phyloP scores from a whole-genome alignment of 2,329 filamentous ascomycete genomes.

The Aspergillus sp. region DNA sequence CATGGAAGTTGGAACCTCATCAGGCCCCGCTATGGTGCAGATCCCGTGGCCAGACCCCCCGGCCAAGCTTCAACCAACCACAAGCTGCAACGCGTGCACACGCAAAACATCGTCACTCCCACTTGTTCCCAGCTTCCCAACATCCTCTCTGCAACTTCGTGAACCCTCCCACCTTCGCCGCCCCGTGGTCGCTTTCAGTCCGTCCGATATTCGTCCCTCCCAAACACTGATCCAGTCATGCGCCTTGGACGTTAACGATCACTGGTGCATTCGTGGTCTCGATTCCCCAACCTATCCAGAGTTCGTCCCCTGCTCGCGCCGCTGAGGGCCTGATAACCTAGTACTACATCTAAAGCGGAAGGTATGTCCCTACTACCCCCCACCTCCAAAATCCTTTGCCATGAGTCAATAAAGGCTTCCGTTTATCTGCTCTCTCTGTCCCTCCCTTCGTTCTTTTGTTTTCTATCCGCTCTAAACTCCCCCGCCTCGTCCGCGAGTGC shows the following conservation, averaged over 20 bases:
- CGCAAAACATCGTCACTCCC: conserved; percentile 20
- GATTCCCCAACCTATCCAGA: conserved; percentile 1
- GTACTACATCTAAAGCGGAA: not conserved
- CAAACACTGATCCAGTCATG: conserved; percentile 16
- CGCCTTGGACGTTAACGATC: conserved; percentile 17
- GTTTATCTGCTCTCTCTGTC: not conserved
- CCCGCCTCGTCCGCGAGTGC: not conserved
- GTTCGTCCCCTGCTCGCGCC: not conserved
- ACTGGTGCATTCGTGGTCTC: conserved; percentile 17
- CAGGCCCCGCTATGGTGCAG: conserved; percentile 2
- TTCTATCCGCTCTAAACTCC: not conserved
- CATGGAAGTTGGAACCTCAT: not conserved
- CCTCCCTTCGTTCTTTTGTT: not conserved
- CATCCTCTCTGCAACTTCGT: not conserved
- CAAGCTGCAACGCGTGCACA: conserved; percentile 18
- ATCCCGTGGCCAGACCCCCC: conserved; percentile 11
- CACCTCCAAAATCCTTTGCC: not conserved
- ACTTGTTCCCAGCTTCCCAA: conserved; percentile 15
- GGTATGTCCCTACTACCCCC: conserved; percentile 7
- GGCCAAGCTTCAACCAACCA: conserved; percentile 19
- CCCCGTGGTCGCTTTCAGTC: conserved; percentile 9
- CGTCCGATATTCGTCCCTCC: not conserved
- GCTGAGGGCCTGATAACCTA: conserved; percentile 6
- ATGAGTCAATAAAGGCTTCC: conserved; percentile 11
- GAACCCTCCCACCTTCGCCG: conserved; percentile 6